A percentile compares a stretch with the other conserved stretches of the same genome.
Conservation (phyloP, 768 basidiomycete species). For the Kwoniella dejecticola region DNA sequence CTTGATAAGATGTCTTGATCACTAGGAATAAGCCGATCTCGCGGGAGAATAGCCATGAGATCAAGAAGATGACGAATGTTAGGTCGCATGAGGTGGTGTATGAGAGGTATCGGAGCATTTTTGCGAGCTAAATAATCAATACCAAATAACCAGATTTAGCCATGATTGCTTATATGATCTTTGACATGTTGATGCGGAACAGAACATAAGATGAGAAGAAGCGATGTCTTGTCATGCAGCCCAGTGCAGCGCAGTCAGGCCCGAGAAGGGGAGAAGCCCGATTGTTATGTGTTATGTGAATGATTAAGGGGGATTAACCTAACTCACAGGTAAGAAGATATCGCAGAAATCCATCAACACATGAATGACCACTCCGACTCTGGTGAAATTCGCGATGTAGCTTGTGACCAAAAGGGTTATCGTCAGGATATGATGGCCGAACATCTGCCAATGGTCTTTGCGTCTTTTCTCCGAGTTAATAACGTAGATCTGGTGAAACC, state of each 20-base stretch:
- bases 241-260: too few relatives aligned
- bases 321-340: constrained; percentile 82
- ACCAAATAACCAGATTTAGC: too few relatives aligned
- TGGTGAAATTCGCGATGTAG: constrained; percentile 81
- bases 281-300: too few relatives aligned
- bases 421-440: constrained; percentile 91
- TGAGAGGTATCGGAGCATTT: constrained; percentile 87
- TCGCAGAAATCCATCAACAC: constrained; percentile 93
- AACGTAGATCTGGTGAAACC: constrained; percentile 85
- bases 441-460: constrained; percentile 95
- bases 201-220: background rate
- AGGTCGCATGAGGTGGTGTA: constrained; percentile 68
- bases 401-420: constrained; percentile 72
- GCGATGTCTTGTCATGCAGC: too few relatives aligned
- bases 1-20: constrained; percentile 65
- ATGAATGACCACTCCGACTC: constrained; percentile 86
- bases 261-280: too few relatives aligned
- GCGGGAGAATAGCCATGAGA: constrained; percentile 88
- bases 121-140: constrained; percentile 85
- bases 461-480: constrained; percentile 89
- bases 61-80: constrained; percentile 76
- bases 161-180: too few relatives aligned
- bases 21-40: constrained; percentile 77
- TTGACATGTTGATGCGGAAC: background rate
- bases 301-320: too few relatives aligned